Evolutionary conservation across 179 eudicot genomes (phyloP), one percentile per base, ranked within the genome.

Genomic region (Silene vulgaris): DNA sequence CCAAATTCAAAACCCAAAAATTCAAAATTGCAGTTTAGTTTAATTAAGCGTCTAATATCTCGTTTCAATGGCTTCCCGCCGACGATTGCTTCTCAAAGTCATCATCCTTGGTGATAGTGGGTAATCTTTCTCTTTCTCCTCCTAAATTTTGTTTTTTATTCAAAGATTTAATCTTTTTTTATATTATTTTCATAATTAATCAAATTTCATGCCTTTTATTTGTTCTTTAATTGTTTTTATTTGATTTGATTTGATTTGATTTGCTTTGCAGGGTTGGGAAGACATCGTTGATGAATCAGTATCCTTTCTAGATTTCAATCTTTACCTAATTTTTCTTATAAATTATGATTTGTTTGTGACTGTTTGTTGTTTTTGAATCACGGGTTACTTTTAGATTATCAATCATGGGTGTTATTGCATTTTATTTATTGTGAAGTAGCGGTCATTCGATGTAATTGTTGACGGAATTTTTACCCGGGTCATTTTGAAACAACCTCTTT

Each of bases 91-190:
- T 71, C 85, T 91, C 60, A 91, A 91, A 82, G 97, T 91, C 79
- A 91, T 91, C 81, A 91, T 91, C 80, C 96, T 91, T 77, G 97
- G 97, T 35, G 96, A 91, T 73, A 90, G 93, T 78, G 97, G 97
- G 97, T 91, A 30, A 59, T 64, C 52, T 66, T 35, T 32, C 7
- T 64, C 52, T 66, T 35, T 32, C 7, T 62, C 45, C 12, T 37
- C 50, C 9, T 8, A 65, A 69, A 59, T 21, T 19, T 37, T 37
- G 1, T 28, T 26, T 48, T 60, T 56, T 29, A n/a, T 20, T 5
- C 14, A 52, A 71, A 56, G 17, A 54, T 28, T 56, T 19, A 16
- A 66, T 19, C 29, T 72, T 48, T 65, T 11, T 0, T 30, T 4
- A 9, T 12, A 40, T 40, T 29, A 35, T 29, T 65, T 1, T 40